Conservation (phyloP, 495 filamentous ascomycete genomes). For the Trypethelium eluteriae region DNA sequence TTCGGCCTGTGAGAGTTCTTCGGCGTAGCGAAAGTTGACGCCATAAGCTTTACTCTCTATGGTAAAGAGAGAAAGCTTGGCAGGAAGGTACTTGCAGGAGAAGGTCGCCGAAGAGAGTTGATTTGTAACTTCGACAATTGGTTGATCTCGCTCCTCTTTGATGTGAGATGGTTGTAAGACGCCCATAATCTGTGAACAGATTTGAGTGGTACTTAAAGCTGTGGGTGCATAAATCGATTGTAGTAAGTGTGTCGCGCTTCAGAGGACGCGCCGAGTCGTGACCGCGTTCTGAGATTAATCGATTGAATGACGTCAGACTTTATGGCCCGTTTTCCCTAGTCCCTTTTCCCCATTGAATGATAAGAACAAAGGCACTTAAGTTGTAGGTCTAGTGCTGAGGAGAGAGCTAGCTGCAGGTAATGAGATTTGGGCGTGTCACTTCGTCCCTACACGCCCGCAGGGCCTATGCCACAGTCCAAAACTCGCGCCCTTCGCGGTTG, state of each 20-base stretch:
- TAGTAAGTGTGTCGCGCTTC: not conserved
- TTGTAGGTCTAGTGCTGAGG: too few species aligned
- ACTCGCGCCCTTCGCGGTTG: not conserved
- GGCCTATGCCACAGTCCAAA: not conserved
- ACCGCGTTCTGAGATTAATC: not conserved
- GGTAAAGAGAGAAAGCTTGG: constrained; percentile 14
- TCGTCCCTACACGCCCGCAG: not conserved
- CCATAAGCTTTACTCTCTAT: constrained; percentile 26
- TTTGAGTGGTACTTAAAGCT: too few species aligned
- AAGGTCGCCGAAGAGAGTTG: constrained; percentile 10
- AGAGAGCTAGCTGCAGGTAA: not conserved
- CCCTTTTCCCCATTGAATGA: too few species aligned
- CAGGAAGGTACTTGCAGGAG: constrained; percentile 32
- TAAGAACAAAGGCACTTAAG: too few species aligned
- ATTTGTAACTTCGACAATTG: not conserved
- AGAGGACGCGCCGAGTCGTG: constrained; percentile 3
- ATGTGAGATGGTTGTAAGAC: constrained; percentile 15
- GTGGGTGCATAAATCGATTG: too few species aligned
- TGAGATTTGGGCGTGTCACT: not conserved
- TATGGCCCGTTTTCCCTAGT: too few species aligned
- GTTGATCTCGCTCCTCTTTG: constrained; percentile 17
- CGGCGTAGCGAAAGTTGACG: constrained; percentile 43
- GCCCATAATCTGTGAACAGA: not conserved
- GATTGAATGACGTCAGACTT: constrained; percentile 2
- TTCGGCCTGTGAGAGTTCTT: constrained; percentile 43